Conservation (phyloP, 345 rosid genomes). For the Salix viminalis region DNA sequence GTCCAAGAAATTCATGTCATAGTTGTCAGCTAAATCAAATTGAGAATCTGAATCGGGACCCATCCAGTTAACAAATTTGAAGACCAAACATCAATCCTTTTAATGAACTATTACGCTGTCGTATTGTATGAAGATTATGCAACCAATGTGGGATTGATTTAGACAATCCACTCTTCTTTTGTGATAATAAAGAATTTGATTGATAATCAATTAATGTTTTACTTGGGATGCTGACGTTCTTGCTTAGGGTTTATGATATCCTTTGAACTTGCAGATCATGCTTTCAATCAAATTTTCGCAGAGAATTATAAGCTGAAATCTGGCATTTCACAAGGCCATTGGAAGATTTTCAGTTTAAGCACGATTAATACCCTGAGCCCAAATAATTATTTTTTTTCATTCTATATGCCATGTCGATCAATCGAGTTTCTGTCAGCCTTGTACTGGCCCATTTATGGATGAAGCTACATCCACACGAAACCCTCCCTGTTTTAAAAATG, state of each 20-base stretch:
- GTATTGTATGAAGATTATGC: not conserved
- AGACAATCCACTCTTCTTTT: not conserved
- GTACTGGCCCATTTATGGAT: too few species aligned
- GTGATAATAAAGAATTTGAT: not conserved
- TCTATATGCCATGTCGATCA: too few species aligned
- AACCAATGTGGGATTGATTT: not conserved
- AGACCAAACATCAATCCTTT: not conserved
- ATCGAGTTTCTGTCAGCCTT: too few species aligned
- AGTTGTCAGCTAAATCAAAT: not conserved
- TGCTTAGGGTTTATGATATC: not conserved
- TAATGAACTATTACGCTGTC: not conserved
- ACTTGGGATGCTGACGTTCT: not conserved
- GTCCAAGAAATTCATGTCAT: not conserved
- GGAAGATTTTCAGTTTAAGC: too few species aligned
- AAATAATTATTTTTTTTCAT: too few species aligned
- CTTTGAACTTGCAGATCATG: not conserved
- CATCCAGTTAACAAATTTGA: not conserved
- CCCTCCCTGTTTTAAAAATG: too few species aligned
- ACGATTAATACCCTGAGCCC: too few species aligned
- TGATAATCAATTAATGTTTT: not conserved
- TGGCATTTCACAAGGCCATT: not conserved
- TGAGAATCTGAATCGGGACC: conserved; percentile 2
- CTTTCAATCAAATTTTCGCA: not conserved
- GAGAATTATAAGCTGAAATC: not conserved
- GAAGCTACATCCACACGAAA: too few species aligned